Percentiles rank a stretch among this genome's conserved stretches.
phyloP scores from a whole-genome alignment of 208 protist genomes.

The Herpetomonas tarakana region DNA sequence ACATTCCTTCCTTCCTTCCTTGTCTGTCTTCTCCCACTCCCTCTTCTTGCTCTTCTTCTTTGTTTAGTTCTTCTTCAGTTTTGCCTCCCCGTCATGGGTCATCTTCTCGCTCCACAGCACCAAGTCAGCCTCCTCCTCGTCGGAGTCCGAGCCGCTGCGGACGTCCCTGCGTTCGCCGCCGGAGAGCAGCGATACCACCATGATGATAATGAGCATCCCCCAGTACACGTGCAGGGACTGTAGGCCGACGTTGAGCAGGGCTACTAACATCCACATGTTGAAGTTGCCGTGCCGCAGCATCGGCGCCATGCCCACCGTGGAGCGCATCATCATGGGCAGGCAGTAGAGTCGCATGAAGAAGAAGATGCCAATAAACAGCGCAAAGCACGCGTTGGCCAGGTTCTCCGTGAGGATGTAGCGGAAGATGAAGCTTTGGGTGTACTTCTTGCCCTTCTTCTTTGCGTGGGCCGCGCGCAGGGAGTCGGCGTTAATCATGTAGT shows the following conservation, averaged over 20 bases:
- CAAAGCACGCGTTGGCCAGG: slow-evolving; percentile 42
- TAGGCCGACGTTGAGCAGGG: slow-evolving; percentile 55
- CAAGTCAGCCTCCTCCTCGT: slow-evolving; percentile 17
- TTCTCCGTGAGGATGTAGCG: slow-evolving; percentile 29
- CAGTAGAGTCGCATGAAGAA: slow-evolving; percentile 64
- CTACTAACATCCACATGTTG: slow-evolving; percentile 41
- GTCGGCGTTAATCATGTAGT: slow-evolving; percentile 53
- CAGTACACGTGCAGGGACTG: slow-evolving; percentile 75
- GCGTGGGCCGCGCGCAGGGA: slow-evolving; percentile 16
- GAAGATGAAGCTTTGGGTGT: slow-evolving; percentile 14
- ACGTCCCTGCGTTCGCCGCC: slow-evolving; percentile 48
- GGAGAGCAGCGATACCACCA: slow-evolving; percentile 22
- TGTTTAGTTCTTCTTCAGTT: background rate
- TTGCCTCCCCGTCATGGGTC: background rate
- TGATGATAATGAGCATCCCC: slow-evolving; percentile 42
- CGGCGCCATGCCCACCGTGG: slow-evolving; percentile 21
- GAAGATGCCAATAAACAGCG: slow-evolving; percentile 42
- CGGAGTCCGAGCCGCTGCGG: slow-evolving; percentile 48
- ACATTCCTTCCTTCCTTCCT: too few relatives aligned
- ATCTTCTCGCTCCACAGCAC: slow-evolving; percentile 7
- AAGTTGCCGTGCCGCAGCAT: slow-evolving; percentile 50
- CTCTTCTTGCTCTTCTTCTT: too few relatives aligned
- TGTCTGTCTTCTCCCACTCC: too few relatives aligned
- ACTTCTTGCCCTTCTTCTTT: slow-evolving; percentile 7
- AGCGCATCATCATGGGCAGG: slow-evolving; percentile 37